These are phyloP conservation scores for Pseudomonodictys pantanalensis DNA, from an alignment of 495 filamentous ascomycete species.

Conservation along the genomic window DNA sequence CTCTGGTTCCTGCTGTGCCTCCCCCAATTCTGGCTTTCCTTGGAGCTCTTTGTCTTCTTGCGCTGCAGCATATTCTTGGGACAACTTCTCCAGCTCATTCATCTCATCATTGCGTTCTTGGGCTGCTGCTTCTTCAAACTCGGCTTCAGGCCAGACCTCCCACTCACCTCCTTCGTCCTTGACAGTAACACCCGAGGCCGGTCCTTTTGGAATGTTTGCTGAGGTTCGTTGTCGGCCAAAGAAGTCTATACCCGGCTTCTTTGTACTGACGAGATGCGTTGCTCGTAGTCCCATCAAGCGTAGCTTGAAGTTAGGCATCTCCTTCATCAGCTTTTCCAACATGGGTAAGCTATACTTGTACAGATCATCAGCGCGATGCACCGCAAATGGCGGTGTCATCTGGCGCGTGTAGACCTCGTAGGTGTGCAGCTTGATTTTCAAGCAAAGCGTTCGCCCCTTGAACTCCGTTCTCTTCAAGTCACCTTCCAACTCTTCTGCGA, in stretches of 20 bases:
- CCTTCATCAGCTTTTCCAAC: conserved; percentile 78
- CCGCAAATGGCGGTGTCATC: conserved; percentile 65
- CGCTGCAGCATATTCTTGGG: conserved; percentile 59
- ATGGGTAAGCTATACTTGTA: conserved; percentile 81
- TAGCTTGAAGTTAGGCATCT: conserved; percentile 76
- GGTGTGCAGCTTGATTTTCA: conserved; percentile 93
- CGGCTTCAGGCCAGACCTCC: conserved; percentile 67
- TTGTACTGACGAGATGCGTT: conserved; percentile 81
- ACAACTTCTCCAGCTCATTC: conserved; percentile 60
- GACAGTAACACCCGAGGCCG: not conserved
- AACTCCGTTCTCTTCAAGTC: conserved; percentile 76
- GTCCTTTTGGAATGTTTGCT: not conserved
- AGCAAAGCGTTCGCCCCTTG: conserved; percentile 81
- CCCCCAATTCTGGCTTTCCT: not conserved
- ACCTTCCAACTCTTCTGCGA: conserved; percentile 83
- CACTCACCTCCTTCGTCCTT: conserved; percentile 48
- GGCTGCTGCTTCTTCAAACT: conserved; percentile 63
- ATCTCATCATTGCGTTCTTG: conserved; percentile 65
- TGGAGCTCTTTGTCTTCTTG: not conserved
- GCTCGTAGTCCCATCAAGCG: conserved; percentile 86
- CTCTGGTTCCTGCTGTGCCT: conserved; percentile 15
- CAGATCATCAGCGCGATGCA: conserved; percentile 72
- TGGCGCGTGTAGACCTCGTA: conserved; percentile 90
- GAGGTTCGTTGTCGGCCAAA: conserved; percentile 55
- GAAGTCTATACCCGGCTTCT: conserved; percentile 74